Evolutionary conservation across 2,329 filamentous ascomycete genomes (phyloP).

Genomic region (Neonectria ditissima): DNA sequence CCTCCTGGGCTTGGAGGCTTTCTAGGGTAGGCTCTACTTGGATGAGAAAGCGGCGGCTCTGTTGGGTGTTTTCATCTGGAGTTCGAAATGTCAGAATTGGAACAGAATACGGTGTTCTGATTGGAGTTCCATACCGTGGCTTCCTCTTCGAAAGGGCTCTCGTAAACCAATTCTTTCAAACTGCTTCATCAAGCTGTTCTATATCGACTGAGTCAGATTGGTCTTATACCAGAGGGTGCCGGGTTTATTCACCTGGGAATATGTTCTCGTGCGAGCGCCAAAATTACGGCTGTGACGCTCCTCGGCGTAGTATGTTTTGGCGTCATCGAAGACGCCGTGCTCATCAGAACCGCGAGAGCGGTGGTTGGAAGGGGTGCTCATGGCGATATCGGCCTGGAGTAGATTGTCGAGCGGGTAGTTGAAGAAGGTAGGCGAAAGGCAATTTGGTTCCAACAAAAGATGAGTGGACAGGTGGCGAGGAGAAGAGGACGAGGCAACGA

Average conservation of each 20-base stretch:
- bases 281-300: conserved; percentile 64
- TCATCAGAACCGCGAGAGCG: conserved; percentile 57
- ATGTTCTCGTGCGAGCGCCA: conserved; percentile 66
- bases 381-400: conserved; percentile 29
- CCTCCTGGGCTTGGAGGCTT: conserved; percentile 84
- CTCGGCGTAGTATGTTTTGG: conserved; percentile 69
- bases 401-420: conserved; percentile 14
- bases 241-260: conserved; percentile 61
- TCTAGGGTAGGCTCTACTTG: conserved; percentile 87
- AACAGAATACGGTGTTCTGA: neutral
- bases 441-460: conserved; percentile 12
- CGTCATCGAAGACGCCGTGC: conserved; percentile 66
- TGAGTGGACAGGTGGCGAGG: conserved; percentile 11
- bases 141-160: conserved; percentile 69
- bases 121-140: conserved; percentile 61
- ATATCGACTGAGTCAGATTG: conserved; percentile 43
- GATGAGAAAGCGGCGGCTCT: conserved; percentile 82
- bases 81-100: conserved; percentile 6
- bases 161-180: conserved; percentile 64
- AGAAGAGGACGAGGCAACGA: neutral
- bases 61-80: conserved; percentile 78
- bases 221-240: neutral
- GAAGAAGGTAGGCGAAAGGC: conserved; percentile 20
- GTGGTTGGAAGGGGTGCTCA: conserved; percentile 46
- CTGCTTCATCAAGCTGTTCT: conserved; percentile 67